A percentile compares a stretch with the other conserved stretches of the same genome.
Conservation (phyloP, 2,329 filamentous ascomycete species). For the Neoarthrinium moseri region DNA sequence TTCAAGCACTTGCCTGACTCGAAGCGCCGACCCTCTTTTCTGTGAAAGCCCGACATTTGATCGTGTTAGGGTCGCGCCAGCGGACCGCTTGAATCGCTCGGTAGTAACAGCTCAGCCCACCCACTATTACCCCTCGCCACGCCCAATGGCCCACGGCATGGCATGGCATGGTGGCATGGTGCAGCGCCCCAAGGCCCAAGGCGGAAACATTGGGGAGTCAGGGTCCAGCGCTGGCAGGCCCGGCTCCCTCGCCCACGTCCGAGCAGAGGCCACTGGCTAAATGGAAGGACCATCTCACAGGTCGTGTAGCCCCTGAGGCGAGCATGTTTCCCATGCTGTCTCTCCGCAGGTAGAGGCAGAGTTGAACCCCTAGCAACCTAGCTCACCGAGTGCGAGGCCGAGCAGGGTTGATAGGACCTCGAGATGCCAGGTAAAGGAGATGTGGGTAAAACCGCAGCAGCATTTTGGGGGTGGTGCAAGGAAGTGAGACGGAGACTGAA, state of each 20-base stretch:
- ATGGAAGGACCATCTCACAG: slow-evolving; percentile 8
- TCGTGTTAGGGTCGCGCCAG: slow-evolving; percentile 10
- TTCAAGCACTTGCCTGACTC: slow-evolving; percentile 15
- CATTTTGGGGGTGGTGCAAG: slow-evolving; percentile 12
- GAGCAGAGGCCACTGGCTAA: slow-evolving; percentile 11
- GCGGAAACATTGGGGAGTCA: slow-evolving; percentile 10
- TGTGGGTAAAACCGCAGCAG: slow-evolving; percentile 1
- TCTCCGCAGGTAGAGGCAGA: no score
- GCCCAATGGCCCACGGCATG: no score
- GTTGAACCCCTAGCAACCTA: no score
- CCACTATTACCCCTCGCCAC: slow-evolving; percentile 18
- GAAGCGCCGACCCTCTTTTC: slow-evolving; percentile 12
- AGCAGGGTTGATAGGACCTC: neutral
- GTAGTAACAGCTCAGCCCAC: slow-evolving; percentile 12
- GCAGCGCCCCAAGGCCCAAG: no score
- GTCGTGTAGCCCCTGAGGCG: no score
- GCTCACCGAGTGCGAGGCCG: neutral
- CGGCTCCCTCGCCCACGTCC: slow-evolving; percentile 1
- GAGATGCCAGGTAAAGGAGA: slow-evolving; percentile 2
- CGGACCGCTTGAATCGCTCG: slow-evolving; percentile 15
- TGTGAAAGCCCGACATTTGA: slow-evolving; percentile 12
- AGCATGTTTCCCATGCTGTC: no score
- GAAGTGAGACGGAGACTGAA: slow-evolving; percentile 20
- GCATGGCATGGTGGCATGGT: no score
- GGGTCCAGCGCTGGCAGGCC: slow-evolving; percentile 10